Base-by-base conservation (phyloP, 768 basidiomycete genomes). In the Pluteus cervinus region DNA sequence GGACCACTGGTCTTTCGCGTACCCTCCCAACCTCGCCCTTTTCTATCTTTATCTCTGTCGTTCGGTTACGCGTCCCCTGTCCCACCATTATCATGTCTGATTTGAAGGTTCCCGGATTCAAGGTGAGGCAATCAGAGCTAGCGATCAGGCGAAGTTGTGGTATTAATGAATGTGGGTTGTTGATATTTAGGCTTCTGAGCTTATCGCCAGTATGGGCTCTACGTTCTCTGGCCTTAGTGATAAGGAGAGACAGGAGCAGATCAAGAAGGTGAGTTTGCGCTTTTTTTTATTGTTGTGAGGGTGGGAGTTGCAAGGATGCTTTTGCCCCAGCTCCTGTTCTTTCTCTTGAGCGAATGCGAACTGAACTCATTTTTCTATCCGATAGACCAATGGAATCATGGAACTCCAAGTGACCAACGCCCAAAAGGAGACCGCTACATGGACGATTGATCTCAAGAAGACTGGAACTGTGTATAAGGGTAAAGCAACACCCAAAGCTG, bases 391-490 rank as follows among this genome's bases (percentile, higher is more conserved):
- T 50, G 90, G 86, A 44, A 76, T 93, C 53, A 92, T 96, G 56
- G 83, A 91, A 58, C 66, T 96, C 28, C 75, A 78, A 36, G 73
- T 94, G 48, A 76, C 79, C 57, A 89, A 91, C 53, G 70, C 60
- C 20, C 66, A 73, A 11, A 83, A 82, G 41, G 68, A 85, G 58
- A 78, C 78, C 44, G 84, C 66, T 14, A 71, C 71, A 30, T 96
- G 90, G 90, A 92, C 90, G 5, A 88, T 97, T 49, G 93, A 97
- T 69, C 53, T 94, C 54, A 96, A 97, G 75, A 83, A 83, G 64
- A 70, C 73, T 10, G 88, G 86, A 8, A 62, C 70, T 15, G 73
- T 92, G 18, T 81, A 78, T 71, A 81, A 83, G 60, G 90, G 90
- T 26, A 60, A 63, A 24, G 74, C 78, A 7, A 71, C 77, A 45